Conservation (phyloP, 495 filamentous ascomycete genomes). For the Margaritispora aquatica region DNA sequence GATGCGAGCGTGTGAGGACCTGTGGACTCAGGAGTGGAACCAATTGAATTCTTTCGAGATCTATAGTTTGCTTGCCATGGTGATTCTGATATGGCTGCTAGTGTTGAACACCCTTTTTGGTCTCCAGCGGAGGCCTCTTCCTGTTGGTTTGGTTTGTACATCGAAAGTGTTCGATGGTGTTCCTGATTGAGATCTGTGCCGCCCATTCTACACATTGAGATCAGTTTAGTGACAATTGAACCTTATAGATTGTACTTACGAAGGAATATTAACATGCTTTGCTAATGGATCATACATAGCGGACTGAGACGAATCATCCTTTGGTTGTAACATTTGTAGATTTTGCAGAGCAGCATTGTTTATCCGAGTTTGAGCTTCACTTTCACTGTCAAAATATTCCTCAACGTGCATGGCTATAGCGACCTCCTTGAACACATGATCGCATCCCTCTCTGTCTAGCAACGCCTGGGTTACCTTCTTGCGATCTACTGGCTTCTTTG, state of each 20-base stretch:
- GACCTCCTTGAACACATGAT: slow-evolving; percentile 4
- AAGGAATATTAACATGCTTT: background rate
- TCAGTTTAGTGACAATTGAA: background rate
- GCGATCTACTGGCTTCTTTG: background rate
- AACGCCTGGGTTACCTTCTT: background rate
- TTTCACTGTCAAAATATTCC: slow-evolving; percentile 10
- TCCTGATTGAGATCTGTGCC: slow-evolving; percentile 4
- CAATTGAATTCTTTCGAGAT: background rate
- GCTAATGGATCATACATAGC: background rate
- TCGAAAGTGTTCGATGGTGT: background rate
- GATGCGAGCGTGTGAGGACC: slow-evolving; percentile 2
- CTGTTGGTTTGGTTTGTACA: background rate
- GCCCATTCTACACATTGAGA: background rate
- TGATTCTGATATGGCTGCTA: background rate
- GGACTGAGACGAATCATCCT: background rate
- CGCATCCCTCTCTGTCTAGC: slow-evolving; percentile 3
- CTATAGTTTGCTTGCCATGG: background rate
- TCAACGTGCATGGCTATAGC: slow-evolving; percentile 14
- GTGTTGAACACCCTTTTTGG: background rate
- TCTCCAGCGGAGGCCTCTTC: background rate
- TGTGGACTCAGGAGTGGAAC: slow-evolving; percentile 11
- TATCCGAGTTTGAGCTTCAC: background rate
- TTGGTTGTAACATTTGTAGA: background rate
- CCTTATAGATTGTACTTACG: background rate
- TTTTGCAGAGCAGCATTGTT: background rate